Evolutionary conservation across 306 rosid species (phyloP).

Genomic region (Pyrus bretschneideri): DNA sequence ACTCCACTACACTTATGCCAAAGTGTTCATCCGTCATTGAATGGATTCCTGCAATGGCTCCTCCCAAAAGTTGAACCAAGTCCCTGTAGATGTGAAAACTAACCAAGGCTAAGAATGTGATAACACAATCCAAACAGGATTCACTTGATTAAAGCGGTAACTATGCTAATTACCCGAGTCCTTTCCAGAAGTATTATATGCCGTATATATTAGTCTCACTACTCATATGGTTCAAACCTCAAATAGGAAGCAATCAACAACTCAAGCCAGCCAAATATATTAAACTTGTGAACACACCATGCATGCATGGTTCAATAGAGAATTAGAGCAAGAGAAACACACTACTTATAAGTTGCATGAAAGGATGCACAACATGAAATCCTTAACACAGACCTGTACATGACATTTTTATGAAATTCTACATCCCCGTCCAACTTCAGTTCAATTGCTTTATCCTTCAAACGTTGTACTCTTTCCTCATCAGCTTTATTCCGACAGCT

Average conservation of each 20-base stretch:
- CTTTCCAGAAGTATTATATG: too few relatives aligned
- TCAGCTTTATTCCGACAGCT: conserved; percentile 85
- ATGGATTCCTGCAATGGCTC: conserved; percentile 84
- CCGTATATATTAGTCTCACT: too few relatives aligned
- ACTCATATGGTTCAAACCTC: neutral
- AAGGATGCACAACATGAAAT: neutral
- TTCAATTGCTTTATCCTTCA: conserved; percentile 60
- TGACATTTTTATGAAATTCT: conserved; percentile 70
- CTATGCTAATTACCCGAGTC: too few relatives aligned
- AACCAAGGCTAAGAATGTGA: conserved; percentile 4
- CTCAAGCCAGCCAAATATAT: neutral
- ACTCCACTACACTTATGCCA: conserved; percentile 91
- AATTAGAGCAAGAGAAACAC: neutral
- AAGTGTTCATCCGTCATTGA: conserved; percentile 98
- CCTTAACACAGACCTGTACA: conserved; percentile 56
- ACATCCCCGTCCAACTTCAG: conserved; percentile 61
- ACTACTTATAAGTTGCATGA: neutral
- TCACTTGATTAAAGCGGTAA: neutral
- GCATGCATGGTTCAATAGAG: neutral
- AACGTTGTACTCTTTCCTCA: conserved; percentile 70
- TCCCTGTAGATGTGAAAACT: conserved; percentile 49
- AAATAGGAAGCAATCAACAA: neutral
- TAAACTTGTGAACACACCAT: neutral
- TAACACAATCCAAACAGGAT: neutral
- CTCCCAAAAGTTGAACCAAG: conserved; percentile 60